phyloP scores from a whole-genome alignment of 179 eudicot species.

The Sideroxylon spinosum region DNA sequence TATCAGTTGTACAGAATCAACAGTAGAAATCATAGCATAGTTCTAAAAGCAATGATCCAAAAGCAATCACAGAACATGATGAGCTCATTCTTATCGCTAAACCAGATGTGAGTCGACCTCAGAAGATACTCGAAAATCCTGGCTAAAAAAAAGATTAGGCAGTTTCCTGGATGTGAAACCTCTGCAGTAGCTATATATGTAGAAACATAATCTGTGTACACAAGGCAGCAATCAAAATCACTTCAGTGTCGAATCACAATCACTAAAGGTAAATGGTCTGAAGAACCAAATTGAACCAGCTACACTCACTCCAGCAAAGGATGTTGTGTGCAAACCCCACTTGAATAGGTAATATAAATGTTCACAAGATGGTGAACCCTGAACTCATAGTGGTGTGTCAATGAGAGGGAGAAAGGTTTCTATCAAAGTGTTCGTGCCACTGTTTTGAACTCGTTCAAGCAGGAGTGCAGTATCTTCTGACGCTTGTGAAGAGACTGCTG shows the following conservation, averaged over 20 bases:
- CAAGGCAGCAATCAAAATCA: constrained; percentile 7
- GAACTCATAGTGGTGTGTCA: background rate
- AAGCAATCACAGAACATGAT: background rate
- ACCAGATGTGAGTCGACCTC: constrained; percentile 4
- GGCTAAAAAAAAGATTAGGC: background rate
- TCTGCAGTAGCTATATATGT: background rate
- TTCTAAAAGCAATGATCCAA: background rate
- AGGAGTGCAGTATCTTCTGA: constrained; percentile 78
- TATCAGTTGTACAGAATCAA: background rate
- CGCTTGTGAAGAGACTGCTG: constrained; percentile 78
- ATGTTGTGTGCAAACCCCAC: background rate
- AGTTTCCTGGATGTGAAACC: constrained; percentile 10
- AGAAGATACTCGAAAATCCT: background rate
- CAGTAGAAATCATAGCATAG: background rate
- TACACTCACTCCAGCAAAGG: constrained; percentile 10
- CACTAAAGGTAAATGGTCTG: background rate
- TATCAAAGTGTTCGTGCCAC: constrained; percentile 70
- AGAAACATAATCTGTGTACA: constrained; percentile 6
- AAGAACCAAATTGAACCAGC: constrained; percentile 9
- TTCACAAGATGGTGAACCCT: constrained; percentile 9
- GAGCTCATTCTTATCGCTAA: background rate
- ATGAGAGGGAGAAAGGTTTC: background rate
- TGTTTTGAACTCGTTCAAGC: constrained; percentile 82
- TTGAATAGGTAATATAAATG: background rate
- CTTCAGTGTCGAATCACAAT: constrained; percentile 4